These are phyloP conservation scores for Mrakia gelida DNA, from an alignment of 768 basidiomycete genomes.

Conservation along the genomic window DNA sequence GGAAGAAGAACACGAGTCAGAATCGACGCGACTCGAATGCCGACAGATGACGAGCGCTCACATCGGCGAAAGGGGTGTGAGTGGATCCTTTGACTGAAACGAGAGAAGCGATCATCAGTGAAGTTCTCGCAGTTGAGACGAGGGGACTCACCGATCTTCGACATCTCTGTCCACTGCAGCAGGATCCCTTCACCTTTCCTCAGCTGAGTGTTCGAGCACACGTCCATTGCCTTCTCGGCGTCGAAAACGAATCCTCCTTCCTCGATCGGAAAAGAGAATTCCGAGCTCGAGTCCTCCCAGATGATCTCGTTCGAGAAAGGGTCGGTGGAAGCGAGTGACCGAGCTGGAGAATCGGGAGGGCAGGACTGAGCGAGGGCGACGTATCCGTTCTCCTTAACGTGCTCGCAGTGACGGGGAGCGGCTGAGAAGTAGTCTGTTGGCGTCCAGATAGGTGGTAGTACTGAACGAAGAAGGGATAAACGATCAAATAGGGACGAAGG, in stretches of 20 bases:
- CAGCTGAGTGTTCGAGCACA: neutral
- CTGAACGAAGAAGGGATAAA: neutral
- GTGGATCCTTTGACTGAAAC: no score
- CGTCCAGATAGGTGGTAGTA: neutral
- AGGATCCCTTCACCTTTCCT: neutral
- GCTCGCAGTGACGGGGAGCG: neutral
- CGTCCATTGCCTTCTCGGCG: neutral
- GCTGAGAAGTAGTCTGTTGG: neutral
- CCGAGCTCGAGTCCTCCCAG: neutral
- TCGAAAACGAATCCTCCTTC: neutral
- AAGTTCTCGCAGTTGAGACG: no score
- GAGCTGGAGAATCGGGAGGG: neutral
- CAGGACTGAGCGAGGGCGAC: neutral
- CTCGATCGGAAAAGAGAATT: neutral
- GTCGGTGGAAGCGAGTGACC: neutral
- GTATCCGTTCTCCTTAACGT: neutral
- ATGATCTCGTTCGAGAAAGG: neutral
- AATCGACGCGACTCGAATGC: neutral
- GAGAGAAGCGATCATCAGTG: no score
- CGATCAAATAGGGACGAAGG: neutral
- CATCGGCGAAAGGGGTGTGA: neutral
- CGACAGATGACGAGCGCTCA: neutral
- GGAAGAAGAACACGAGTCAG: neutral
- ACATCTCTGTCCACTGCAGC: neutral
- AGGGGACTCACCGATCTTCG: neutral